Conservation (phyloP, 371 early-diverging fungal species). For the Rhizopus stolonifer region DNA sequence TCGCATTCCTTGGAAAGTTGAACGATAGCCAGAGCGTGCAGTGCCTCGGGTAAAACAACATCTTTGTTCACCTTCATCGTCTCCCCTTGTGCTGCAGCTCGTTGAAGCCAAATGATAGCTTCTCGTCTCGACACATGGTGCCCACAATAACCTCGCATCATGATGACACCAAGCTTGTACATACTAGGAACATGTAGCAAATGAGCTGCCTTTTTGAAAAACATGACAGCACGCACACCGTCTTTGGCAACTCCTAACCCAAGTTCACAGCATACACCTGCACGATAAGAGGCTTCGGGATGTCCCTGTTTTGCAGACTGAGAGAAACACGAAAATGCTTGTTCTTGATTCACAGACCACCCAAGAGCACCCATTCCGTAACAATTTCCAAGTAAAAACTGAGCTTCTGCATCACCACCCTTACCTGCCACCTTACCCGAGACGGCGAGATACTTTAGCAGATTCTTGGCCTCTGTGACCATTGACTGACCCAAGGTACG, state of each 20-base stretch:
- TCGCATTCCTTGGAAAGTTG: slow-evolving; percentile 79
- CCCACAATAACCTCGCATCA: slow-evolving; percentile 78
- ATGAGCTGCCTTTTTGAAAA: slow-evolving; percentile 91
- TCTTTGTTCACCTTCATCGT: slow-evolving; percentile 1
- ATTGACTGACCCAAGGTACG: slow-evolving; percentile 53
- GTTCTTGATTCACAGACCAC: slow-evolving; percentile 75
- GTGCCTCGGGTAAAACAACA: slow-evolving; percentile 69
- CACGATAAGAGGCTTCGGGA: slow-evolving; percentile 91
- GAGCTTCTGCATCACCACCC: slow-evolving; percentile 79
- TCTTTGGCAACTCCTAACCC: slow-evolving; percentile 93
- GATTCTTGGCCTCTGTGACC: slow-evolving; percentile 65
- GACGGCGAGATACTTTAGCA: slow-evolving; percentile 68
- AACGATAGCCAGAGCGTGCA: slow-evolving; percentile 81
- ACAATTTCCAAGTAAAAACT: slow-evolving; percentile 87
- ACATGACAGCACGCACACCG: slow-evolving; percentile 75
- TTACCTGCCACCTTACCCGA: slow-evolving; percentile 60
- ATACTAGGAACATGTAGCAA: slow-evolving; percentile 89
- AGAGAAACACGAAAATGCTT: slow-evolving; percentile 87
- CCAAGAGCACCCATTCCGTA: slow-evolving; percentile 81
- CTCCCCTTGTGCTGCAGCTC: slow-evolving; percentile 61
- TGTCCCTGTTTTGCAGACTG: slow-evolving; percentile 92
- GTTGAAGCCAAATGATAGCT: slow-evolving; percentile 89
- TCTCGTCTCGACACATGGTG: slow-evolving; percentile 77
- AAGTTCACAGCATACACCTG: slow-evolving; percentile 93
- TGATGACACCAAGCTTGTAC: slow-evolving; percentile 91